phyloP scores from a whole-genome alignment of 1,139 yeast genomes.

The Yamadazyma atmosphaerica region DNA sequence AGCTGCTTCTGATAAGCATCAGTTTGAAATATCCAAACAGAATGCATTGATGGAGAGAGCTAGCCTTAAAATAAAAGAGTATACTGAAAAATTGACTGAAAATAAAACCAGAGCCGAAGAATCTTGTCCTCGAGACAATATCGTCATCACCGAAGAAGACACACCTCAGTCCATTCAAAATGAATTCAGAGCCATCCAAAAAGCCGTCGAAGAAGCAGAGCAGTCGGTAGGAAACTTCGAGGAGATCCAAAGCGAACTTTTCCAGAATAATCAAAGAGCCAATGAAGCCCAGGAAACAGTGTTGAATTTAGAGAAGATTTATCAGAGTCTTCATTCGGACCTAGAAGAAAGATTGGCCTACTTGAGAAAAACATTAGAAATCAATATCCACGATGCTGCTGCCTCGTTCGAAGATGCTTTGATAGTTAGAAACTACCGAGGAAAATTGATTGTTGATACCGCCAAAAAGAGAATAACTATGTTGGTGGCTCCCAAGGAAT shows the following conservation, averaged over 20 bases:
- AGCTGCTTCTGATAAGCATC: conserved; percentile 7
- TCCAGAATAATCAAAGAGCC: conserved; percentile 23
- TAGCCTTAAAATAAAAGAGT: conserved; percentile 12
- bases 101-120: conserved; percentile 29
- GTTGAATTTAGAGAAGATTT: conserved; percentile 23
- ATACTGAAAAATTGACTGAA: conserved; percentile 20
- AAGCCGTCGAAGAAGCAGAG: conserved; percentile 40
- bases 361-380: conserved; percentile 45
- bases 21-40: conserved; percentile 8
- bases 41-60: conserved; percentile 12
- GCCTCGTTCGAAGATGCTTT: conserved; percentile 58
- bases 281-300: conserved; percentile 30
- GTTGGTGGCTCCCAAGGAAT: conserved; percentile 61
- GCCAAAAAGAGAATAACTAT: conserved; percentile 51
- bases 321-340: conserved; percentile 28
- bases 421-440: conserved; percentile 71
- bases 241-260: conserved; percentile 37
- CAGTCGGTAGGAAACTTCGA: conserved; percentile 36
- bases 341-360: conserved; percentile 51
- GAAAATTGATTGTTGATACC: conserved; percentile 65
- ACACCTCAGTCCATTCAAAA: conserved; percentile 36
- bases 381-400: conserved; percentile 34
- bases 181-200: conserved; percentile 33
- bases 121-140: conserved; percentile 31
- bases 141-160: conserved; percentile 29